Conservation (phyloP, 192 early-diverging fungal species). For the Umbelopsis vinacea region DNA sequence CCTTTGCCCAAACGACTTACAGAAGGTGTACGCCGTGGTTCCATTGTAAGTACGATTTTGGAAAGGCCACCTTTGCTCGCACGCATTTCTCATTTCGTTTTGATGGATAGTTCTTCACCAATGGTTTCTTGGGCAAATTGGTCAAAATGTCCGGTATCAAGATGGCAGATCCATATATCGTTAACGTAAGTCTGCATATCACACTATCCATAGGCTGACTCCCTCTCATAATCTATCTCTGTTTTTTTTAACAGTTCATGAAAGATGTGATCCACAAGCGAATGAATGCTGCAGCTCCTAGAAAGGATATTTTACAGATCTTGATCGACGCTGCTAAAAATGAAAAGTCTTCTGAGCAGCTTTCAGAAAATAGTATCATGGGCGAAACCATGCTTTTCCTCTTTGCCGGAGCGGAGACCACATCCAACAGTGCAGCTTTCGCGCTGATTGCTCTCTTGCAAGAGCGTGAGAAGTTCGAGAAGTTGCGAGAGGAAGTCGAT, state of each 20-base stretch:
- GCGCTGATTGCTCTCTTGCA: conserved; percentile 43
- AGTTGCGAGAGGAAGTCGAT: conserved; percentile 45
- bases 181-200: neutral
- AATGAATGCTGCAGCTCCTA: neutral
- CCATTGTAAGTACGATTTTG: neutral
- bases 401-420: conserved; percentile 42
- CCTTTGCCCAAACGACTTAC: conserved; percentile 38
- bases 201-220: too few relatives aligned
- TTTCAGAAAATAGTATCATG: conserved; percentile 45
- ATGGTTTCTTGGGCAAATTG: conserved; percentile 23
- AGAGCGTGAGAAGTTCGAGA: conserved; percentile 41
- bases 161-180: neutral
- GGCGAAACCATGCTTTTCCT: conserved; percentile 45
- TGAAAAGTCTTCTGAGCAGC: conserved; percentile 33
- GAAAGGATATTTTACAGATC: conserved; percentile 51
- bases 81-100: neutral
- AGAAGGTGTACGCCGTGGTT: conserved; percentile 7
- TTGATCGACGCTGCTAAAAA: conserved; percentile 44
- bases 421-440: conserved; percentile 44
- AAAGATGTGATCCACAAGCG: conserved; percentile 24
- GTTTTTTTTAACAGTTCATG: conserved; percentile 33
- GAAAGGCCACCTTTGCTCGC: too few relatives aligned
- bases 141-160: conserved; percentile 16
- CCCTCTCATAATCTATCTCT: too few relatives aligned
- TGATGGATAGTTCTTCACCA: conserved; percentile 5